Base-by-base conservation (phyloP, 1,284 basidiomycete genomes). In the Schizophyllum amplum region DNA sequence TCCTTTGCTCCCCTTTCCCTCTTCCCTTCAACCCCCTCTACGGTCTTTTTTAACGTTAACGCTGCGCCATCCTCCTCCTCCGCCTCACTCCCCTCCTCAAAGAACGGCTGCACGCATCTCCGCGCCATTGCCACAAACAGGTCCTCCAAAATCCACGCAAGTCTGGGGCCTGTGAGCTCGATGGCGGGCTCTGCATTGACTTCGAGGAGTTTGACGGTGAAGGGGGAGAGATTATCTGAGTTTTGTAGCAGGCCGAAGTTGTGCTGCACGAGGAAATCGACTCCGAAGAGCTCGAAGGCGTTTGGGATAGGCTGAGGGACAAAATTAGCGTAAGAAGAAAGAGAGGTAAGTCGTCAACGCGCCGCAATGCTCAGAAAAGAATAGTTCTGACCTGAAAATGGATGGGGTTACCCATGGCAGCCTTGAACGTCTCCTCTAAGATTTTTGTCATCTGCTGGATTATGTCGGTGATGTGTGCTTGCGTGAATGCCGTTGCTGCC, bases 161-260 rank as follows among this genome's bases (percentile, higher is more conserved):
- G 74, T 47, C 90, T 79, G n/a, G 84, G 78, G 0, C 96, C 97
- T 0, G 92, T 95, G 61, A 98, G 82, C 65, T 95, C 91, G 62
- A 98, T 98, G 56, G 98, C 96, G 1, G 96, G 96, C 64, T 97
- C 95, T 21, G 95, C 87, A 68, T 98, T 98, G 66, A 97, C 79
- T 69, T 98, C 96, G 24, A 98, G 78, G 3, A 98, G 73, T 59
- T 88, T 87, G 2, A 93, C 86, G 61, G 82, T 79, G 57, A 90
- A 81, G 1, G 58, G 46, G 15, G 61, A 33, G 23, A 58, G 25
- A 9, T 22, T 57, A 7, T 47, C 62, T 26, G 60, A 53, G 5
- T 61, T 59, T 6, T 9, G 33, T 2, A 42, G 33, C 7, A 9
- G 33, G 33, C n/a, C n/a, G n/a, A 64, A 56, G 26, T 68, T 68